Evolutionary conservation across 345 rosid genomes (phyloP).

Genomic region (Leavenworthia alabamica): DNA sequence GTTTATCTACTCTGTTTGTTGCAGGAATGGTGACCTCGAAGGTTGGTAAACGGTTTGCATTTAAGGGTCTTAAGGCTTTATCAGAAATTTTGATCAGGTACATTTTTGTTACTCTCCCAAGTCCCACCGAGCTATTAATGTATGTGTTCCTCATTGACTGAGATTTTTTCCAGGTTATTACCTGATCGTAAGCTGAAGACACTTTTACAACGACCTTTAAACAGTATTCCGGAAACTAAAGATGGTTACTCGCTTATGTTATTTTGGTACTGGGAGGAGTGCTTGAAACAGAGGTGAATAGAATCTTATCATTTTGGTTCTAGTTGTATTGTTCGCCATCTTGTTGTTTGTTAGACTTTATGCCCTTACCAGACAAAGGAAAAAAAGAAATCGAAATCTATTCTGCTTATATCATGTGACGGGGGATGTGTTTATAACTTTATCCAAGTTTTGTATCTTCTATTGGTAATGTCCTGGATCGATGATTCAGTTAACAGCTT

Average conservation of each 20-base stretch:
- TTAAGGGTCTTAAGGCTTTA: slow-evolving; percentile 79
- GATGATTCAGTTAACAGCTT: not conserved
- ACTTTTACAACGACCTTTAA: slow-evolving; percentile 71
- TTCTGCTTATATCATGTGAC: not conserved
- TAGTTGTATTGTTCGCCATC: not conserved
- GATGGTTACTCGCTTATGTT: slow-evolving; percentile 90
- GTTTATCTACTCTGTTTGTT: slow-evolving; percentile 8
- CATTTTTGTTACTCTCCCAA: not conserved
- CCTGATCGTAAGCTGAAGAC: slow-evolving; percentile 95
- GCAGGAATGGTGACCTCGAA: slow-evolving; percentile 91
- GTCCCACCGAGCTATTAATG: not conserved
- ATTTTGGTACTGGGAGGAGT: slow-evolving; percentile 98
- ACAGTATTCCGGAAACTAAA: slow-evolving; percentile 65
- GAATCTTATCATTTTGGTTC: slow-evolving; percentile 1
- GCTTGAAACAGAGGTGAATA: slow-evolving; percentile 78
- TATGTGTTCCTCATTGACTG: not conserved
- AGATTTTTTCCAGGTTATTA: slow-evolving; percentile 44
- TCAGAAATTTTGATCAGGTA: slow-evolving; percentile 81
- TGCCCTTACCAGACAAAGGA: not conserved
- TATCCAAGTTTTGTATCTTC: not conserved
- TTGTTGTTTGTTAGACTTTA: not conserved
- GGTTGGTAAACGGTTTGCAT: slow-evolving; percentile 88
- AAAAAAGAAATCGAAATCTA: not conserved
- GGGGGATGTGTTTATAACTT: not conserved
- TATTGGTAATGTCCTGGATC: not conserved